A percentile compares a stretch with the other conserved stretches of the same genome.
Conservation (phyloP, 1,284 basidiomycete species). For the Neonothopanus nambi region DNA sequence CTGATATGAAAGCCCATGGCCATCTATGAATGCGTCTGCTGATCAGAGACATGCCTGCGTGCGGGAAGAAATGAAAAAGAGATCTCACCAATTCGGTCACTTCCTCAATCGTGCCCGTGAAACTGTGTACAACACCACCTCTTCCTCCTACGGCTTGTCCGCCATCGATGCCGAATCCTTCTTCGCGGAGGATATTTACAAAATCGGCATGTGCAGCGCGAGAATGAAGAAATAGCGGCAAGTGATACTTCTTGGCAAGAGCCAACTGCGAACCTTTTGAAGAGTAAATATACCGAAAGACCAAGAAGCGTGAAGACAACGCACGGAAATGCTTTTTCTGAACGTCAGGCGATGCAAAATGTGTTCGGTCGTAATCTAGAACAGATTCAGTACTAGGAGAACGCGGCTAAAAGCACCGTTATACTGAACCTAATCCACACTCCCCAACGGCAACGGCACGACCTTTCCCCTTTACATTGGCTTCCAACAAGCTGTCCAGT, state of each 20-base stretch:
- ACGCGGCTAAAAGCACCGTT: too few species aligned
- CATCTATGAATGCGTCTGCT: constrained; percentile 40
- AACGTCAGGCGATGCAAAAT: constrained; percentile 64
- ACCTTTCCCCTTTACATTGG: constrained; percentile 56
- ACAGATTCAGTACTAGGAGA: neutral
- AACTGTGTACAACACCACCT: constrained; percentile 86
- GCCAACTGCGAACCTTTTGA: constrained; percentile 56
- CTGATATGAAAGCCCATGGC: constrained; percentile 73
- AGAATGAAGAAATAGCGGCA: constrained; percentile 88
- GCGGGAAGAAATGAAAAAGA: neutral
- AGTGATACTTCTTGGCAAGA: constrained; percentile 70
- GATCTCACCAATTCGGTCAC: constrained; percentile 67
- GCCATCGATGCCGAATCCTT: constrained; percentile 62
- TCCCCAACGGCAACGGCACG: constrained; percentile 82
- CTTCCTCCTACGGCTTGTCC: constrained; percentile 54
- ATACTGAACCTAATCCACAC: constrained; percentile 74
- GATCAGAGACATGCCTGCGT: neutral
- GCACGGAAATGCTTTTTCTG: constrained; percentile 72
- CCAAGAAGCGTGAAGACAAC: constrained; percentile 17
- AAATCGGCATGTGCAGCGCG: constrained; percentile 77
- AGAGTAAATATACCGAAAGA: neutral
- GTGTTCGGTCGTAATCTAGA: constrained; percentile 82
- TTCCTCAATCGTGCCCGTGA: constrained; percentile 75
- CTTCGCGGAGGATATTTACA: constrained; percentile 66
- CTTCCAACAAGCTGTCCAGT: constrained; percentile 56